Base-by-base conservation (phyloP, 2,329 filamentous ascomycete genomes). In the Microdochium bolleyi region DNA sequence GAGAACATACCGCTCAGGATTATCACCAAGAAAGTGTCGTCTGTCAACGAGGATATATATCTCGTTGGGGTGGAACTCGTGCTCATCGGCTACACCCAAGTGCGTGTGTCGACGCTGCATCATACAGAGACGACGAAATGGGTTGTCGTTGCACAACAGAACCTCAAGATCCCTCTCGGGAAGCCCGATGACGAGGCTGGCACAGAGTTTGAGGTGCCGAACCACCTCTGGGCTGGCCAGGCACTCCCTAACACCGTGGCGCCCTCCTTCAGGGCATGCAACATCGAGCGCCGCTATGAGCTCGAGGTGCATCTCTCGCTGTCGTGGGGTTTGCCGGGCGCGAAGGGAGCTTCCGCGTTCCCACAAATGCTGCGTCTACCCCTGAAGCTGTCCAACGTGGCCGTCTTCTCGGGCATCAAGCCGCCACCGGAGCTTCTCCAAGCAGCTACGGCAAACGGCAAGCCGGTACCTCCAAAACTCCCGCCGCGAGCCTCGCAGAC, bases 191-290 rank as follows among this genome's bases (percentile, higher is more conserved):
- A 78, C 52, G 67, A 84, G 3, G 73, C 83, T 7, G 83, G 83
- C 48, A 80, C 81, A 11, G 88, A 95, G 62, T 74, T 85, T 53
- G 76, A 80, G n/a, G 66, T 95, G 24, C 86, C 91, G 53, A 73
- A 82, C 49, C 77, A 76, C 2, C 65, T 92, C 41, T 99, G 94
- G 94, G 81, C 81, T 56, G 75, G 76, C 41, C 75, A 82, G 50
- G 75, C 83, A 1, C 74, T 97, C 5, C 94, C 92, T 2, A 94
- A 89, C 65, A 92, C 89, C 0, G 83, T 99, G 11, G 85, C 90
- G 10, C 94, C 94, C 0, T 86, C 84, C 0, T 99, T 99, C 65
- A 77, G 83, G 49, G 89, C 91, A 1, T 99, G 94, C 70, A 97
- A 97, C 67, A 80, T 97, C 49, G 79, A 81, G 51, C 82, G 92